Base-by-base conservation (phyloP, 2,329 filamentous ascomycete species). In the Diplocarpon rosae region DNA sequence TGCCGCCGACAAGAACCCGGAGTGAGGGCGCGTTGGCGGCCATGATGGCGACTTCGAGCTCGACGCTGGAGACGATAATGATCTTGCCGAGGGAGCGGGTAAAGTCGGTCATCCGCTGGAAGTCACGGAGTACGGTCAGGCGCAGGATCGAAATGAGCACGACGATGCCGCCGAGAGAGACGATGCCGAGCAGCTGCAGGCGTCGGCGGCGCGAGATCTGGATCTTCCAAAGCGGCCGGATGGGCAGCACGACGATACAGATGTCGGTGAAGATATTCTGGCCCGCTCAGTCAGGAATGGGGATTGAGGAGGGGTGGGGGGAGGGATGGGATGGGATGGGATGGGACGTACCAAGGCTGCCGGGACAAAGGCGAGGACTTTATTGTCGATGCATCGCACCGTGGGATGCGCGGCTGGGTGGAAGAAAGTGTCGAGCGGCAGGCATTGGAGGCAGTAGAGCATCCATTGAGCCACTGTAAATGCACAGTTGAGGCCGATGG, bases 141-240 rank as follows among this genome's bases (percentile, higher is more conserved):
- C 50, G 50, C 13, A 52, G 42, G 15, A 45, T 43, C 10, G 47
- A 47, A 10, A 49, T 48, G 2, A 49, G n/a, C 15, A 63, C 57
- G 14, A 60, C 52, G 5, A 49, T 47, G 15, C 48, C 55, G n/a
- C 62, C 60, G n/a, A 59, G 57, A 15, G 52, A 48, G 42, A 64
- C 53, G 39, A 61, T 52, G 31, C 43, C 44, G 14, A 56, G 37
- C 34, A 58, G 47, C n/a, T 37, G 38, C 2, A 58, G 34, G 27
- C 55, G 50, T 32, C 51, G 48, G 28, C 35, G 43, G 6, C 51
- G 14, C 42, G 66, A 69, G 2, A 68, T 71, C 52, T 66, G 68
- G 40, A 66, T 62, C 28, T 56, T 67, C 3, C 65, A 69, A 44
- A 66, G 59, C 1, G 69, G 66, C 5, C 66, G 71, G 52, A 59